Conservation (phyloP, 352 stramenopile genomes). For the Aphanomyces euteiches region DNA sequence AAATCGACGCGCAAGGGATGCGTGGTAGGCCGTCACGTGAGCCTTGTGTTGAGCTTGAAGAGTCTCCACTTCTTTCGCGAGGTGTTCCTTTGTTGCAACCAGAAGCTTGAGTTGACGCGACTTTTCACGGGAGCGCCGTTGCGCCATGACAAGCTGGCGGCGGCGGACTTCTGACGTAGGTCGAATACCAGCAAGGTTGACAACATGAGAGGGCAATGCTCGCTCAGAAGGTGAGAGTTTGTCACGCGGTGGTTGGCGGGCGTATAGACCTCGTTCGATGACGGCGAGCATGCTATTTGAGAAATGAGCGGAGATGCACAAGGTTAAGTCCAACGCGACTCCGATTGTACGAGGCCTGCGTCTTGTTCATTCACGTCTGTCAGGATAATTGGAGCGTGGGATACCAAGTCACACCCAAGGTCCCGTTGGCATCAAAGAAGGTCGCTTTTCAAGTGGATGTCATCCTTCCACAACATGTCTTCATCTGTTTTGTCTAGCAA, state of each 20-base stretch:
- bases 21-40: neutral
- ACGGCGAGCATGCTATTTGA: neutral
- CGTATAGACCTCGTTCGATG: neutral
- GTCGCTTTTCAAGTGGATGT: too few relatives aligned
- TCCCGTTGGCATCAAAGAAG: too few relatives aligned
- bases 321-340: too few relatives aligned
- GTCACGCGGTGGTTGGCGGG: neutral
- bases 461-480: too few relatives aligned
- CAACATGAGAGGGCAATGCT: constrained; percentile 5
- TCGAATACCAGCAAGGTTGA: neutral
- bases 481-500: too few relatives aligned
- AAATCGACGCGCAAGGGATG: neutral
- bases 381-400: too few relatives aligned
- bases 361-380: too few relatives aligned
- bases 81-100: neutral
- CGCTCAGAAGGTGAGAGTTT: neutral
- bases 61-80: neutral
- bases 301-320: neutral
- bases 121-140: constrained; percentile 1
- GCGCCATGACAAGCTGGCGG: neutral
- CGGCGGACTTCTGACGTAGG: constrained; percentile 6
- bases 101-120: neutral
- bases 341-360: neutral
- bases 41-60: neutral
- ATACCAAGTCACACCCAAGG: too few relatives aligned